Conservation (phyloP, 2,329 filamentous ascomycete species). For the Ceratocystis variospora region DNA sequence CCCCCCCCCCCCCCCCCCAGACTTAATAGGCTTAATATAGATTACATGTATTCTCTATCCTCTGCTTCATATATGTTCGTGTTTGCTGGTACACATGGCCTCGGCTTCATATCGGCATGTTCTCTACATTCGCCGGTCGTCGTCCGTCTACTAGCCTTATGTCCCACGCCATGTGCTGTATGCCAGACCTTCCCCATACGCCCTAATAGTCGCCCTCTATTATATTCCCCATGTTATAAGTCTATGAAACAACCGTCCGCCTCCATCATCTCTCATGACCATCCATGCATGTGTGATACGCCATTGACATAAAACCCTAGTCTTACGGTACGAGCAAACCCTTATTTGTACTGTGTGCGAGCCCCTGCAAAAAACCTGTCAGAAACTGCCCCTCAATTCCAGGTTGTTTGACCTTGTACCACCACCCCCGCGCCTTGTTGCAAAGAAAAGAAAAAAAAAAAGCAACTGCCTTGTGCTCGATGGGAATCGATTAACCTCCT, state of each 20-base stretch:
- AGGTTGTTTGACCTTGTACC: background rate
- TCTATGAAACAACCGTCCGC: background rate
- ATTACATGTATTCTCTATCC: background rate
- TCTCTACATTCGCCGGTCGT: no score
- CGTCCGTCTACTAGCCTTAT: no score
- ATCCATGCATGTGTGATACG: background rate
- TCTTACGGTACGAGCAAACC: background rate
- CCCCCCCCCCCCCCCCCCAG: no score
- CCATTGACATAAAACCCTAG: background rate
- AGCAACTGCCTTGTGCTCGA: background rate
- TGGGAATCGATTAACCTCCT: background rate
- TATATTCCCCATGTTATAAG: background rate
- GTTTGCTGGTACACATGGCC: no score
- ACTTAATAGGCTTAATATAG: background rate
- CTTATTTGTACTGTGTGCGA: background rate
- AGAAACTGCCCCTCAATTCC: background rate
- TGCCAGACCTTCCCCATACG: no score
- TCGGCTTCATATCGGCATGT: no score
- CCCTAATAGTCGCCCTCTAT: no score
- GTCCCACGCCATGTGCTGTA: no score
- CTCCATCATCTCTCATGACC: background rate
- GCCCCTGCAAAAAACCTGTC: background rate
- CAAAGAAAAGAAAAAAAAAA: background rate
- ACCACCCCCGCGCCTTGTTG: background rate
- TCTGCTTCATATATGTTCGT: background rate